A percentile compares a stretch with the other conserved stretches of the same genome.
Conservation (phyloP, 1,284 basidiomycete species). For the Ganoderma resinaceum region DNA sequence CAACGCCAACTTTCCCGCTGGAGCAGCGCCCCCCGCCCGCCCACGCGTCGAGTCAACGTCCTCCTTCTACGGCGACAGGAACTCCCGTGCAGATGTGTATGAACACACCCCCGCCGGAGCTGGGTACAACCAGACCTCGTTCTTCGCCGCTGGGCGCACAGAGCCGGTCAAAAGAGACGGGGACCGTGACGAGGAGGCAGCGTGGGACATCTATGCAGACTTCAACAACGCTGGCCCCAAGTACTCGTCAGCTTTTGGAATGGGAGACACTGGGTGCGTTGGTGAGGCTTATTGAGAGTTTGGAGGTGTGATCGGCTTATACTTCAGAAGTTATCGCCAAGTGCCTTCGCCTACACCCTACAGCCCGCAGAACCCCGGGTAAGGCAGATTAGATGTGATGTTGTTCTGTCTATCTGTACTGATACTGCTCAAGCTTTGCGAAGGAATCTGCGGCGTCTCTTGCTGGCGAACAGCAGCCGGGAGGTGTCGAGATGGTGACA, state of each 20-base stretch:
- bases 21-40: constrained; percentile 39
- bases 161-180: constrained; percentile 78
- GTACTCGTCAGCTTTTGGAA: constrained; percentile 70
- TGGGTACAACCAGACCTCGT: constrained; percentile 75
- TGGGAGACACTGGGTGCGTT: constrained; percentile 47
- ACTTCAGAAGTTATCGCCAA: constrained; percentile 57
- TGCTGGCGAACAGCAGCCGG: constrained; percentile 39
- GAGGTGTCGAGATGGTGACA: constrained; percentile 82
- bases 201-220: constrained; percentile 89
- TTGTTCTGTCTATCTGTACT: constrained; percentile 27
- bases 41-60: constrained; percentile 70
- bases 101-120: constrained; percentile 46
- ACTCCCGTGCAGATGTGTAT: constrained; percentile 52
- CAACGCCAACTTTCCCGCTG: constrained; percentile 54
- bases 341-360: constrained; percentile 47
- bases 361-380: constrained; percentile 22
- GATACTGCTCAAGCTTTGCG: constrained; percentile 28
- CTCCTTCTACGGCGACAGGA: constrained; percentile 60
- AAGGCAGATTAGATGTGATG: not conserved
- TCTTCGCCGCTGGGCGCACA: constrained; percentile 66
- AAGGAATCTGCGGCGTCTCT: constrained; percentile 37
- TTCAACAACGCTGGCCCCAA: constrained; percentile 89
- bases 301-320: constrained; percentile 8
- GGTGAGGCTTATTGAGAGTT: constrained; percentile 12
- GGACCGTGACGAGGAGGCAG: constrained; percentile 67